These are phyloP conservation scores for Candida gigantensis DNA, from an alignment of 1,139 yeast genomes.

Conservation along the genomic window DNA sequence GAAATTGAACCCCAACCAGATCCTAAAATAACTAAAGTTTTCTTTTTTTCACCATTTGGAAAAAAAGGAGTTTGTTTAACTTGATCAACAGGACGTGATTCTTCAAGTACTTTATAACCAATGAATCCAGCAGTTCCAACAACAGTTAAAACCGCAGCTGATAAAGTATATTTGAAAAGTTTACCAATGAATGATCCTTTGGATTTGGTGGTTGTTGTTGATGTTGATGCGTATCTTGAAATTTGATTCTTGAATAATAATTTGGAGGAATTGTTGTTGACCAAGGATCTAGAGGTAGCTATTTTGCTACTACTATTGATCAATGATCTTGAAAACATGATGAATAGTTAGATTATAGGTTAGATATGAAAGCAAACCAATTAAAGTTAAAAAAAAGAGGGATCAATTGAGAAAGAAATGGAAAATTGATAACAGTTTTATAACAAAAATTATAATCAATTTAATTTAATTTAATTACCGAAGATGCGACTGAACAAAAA, in stretches of 20 bases:
- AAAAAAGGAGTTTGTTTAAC: conserved; percentile 55
- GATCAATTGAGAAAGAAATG: conserved; percentile 4
- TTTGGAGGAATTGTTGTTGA: conserved; percentile 13
- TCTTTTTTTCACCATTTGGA: conserved; percentile 73
- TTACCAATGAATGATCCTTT: conserved; percentile 20
- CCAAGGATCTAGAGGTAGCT: conserved; percentile 21
- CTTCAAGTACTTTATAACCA: conserved; percentile 58
- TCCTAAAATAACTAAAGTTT: conserved; percentile 86
- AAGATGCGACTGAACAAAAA: too few species aligned
- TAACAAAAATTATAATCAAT: neutral
- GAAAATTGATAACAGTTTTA: conserved; percentile 5
- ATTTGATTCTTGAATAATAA: conserved; percentile 15
- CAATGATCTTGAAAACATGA: conserved; percentile 9
- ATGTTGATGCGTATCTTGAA: conserved; percentile 13
- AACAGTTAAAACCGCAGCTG: conserved; percentile 28
- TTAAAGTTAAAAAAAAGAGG: neutral
- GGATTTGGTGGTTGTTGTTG: conserved; percentile 12
- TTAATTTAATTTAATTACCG: too few species aligned
- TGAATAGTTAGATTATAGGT: conserved; percentile 2
- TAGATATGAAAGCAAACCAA: neutral
- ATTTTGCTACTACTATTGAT: conserved; percentile 11
- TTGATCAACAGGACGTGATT: conserved; percentile 62
- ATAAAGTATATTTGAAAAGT: conserved; percentile 33
- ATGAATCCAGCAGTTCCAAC: conserved; percentile 49
- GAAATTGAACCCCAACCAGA: conserved; percentile 95